Conservation (phyloP, 768 basidiomycete genomes). For the Agaricus blazei region DNA sequence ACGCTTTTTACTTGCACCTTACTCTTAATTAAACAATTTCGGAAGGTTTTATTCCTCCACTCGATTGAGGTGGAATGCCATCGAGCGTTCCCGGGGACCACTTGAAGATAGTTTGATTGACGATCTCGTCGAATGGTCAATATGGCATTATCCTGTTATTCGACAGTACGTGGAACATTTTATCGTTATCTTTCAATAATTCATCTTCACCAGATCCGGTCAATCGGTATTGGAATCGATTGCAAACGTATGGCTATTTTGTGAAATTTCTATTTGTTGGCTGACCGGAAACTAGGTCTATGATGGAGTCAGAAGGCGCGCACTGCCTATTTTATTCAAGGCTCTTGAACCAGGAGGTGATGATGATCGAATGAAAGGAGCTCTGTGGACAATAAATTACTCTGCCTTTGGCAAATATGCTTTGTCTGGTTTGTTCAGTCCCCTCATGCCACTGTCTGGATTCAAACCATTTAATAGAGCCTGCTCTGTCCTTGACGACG, state of each 20-base stretch:
- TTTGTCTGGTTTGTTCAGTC: conserved; percentile 30
- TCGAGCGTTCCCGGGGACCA: conserved; percentile 57
- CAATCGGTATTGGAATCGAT: conserved; percentile 46
- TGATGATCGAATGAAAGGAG: conserved; percentile 91
- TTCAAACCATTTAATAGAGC: conserved; percentile 37
- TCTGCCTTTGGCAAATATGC: conserved; percentile 59
- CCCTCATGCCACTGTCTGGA: background rate
- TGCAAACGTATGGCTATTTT: conserved; percentile 36
- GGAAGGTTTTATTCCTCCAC: conserved; percentile 60
- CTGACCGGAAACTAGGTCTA: conserved; percentile 39
- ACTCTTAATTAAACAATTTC: background rate
- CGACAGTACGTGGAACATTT: conserved; percentile 31
- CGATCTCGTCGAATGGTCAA: conserved; percentile 68
- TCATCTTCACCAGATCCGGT: conserved; percentile 29
- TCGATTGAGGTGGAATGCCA: conserved; percentile 65
- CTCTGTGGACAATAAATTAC: conserved; percentile 71
- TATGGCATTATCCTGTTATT: conserved; percentile 68
- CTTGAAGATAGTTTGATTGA: conserved; percentile 64
- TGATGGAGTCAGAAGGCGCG: conserved; percentile 64
- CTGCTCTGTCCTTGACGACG: conserved; percentile 54
- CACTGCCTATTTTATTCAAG: conserved; percentile 51
- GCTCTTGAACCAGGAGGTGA: conserved; percentile 66
- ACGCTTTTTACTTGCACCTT: background rate
- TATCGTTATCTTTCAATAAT: conserved; percentile 18
- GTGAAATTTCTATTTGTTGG: background rate